Evolutionary conservation across 441 rosid genomes (phyloP).

Genomic region (Capsella rubella): DNA sequence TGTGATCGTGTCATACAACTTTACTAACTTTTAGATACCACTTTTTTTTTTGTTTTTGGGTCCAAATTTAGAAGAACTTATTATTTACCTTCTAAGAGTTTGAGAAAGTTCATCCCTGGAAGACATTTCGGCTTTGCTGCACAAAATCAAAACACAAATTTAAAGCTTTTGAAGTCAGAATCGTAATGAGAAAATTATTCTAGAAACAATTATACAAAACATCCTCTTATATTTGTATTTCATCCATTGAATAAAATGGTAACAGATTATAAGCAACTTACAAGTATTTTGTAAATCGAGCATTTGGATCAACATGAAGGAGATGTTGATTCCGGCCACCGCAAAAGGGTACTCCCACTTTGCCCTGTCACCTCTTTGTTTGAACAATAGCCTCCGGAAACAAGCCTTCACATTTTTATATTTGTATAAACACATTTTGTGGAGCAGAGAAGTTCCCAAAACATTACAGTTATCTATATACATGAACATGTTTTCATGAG

Average conservation of each 20-base stretch:
- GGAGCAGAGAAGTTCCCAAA: background rate
- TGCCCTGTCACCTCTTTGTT: slow-evolving; percentile 83
- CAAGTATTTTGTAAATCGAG: slow-evolving; percentile 79
- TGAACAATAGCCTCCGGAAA: slow-evolving; percentile 88
- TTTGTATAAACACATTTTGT: slow-evolving; percentile 54
- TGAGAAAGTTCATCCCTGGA: slow-evolving; percentile 78
- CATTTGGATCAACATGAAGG: slow-evolving; percentile 96
- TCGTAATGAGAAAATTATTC: background rate
- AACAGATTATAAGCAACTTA: slow-evolving; percentile 32
- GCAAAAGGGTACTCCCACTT: slow-evolving; percentile 99
- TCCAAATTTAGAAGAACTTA: background rate
- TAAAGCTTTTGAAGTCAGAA: background rate
- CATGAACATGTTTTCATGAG: slow-evolving; percentile 5
- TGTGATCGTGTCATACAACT: background rate
- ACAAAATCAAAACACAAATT: slow-evolving; percentile 24
- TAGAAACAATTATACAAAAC: background rate
- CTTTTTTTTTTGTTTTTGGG: too few relatives aligned
- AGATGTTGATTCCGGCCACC: slow-evolving; percentile 92
- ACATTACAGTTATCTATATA: background rate
- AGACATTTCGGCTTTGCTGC: slow-evolving; percentile 86
- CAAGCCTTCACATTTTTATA: slow-evolving; percentile 77
- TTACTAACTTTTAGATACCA: background rate
- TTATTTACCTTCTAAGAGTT: slow-evolving; percentile 81
- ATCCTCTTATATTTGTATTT: background rate
- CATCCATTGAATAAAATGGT: background rate